Base-by-base conservation (phyloP, 2,329 filamentous ascomycete species). In the Xylaria hypoxylon region DNA sequence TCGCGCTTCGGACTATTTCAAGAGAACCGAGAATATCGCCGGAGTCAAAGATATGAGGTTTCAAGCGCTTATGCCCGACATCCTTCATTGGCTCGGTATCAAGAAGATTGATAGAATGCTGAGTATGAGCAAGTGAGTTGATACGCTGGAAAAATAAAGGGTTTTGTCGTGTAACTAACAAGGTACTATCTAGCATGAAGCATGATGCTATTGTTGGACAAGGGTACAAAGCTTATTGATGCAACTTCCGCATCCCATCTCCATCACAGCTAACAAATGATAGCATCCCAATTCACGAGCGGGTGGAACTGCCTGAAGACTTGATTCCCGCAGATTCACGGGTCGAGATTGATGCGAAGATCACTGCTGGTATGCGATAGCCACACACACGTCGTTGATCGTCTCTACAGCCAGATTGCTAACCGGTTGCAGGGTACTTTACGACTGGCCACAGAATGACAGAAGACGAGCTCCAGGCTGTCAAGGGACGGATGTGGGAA, bases 281-380 rank as follows among this genome's bases (percentile, higher is more conserved):
- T n/a, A 90, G 88, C 63, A 94, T 94, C 72, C 92, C 93, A 33
- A 97, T 97, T 73, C 86, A 91, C 74, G 94, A 97, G 81, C 88
- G 94, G 67, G 90, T 98, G 53, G 94, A 96, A 67, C 93, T 98
- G 70, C 96, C 95, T 3, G 93, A 97, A 71, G 92, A 96, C 35
- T 89, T 96, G 87, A 97, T 98, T 74, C 96, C 96, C 13, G 92
- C 90, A 69, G 96, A 98, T 80, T 97, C 94, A 59, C 86, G 95
- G 71, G 96, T 98, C n/a, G 96, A 99, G 80, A 99, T 98, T 76
- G 96, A 98, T 80, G 96, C 96, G 65, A 98, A 98, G 84, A 97
- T 98, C 77, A 96, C 95, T 73, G 94, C 95, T 67, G 96, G 92
- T 93, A 81, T 80, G 88, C 81, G 4, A 38, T 38, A 38, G 35